Evolutionary conservation across 495 filamentous ascomycete genomes (phyloP).

Genomic region (Neurospora sp.): DNA sequence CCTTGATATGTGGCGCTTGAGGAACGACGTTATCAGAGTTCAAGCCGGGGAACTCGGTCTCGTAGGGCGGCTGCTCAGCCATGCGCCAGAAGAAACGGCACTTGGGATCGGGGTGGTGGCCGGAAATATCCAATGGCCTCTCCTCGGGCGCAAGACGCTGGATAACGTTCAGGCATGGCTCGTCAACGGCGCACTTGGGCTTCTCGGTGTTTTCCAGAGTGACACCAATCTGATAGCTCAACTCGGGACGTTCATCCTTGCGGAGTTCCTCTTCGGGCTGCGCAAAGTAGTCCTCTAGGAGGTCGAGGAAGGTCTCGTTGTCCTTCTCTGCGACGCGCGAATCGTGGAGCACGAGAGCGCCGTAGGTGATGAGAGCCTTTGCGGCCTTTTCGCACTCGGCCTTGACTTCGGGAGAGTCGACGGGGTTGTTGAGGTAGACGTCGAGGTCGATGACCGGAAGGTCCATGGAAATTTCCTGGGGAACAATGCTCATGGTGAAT

Average conservation of each 20-base stretch:
- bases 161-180: slow-evolving; percentile 40
- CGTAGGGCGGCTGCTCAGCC: slow-evolving; percentile 34
- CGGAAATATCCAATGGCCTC: slow-evolving; percentile 37
- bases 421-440: slow-evolving; percentile 28
- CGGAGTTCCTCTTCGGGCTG: slow-evolving; percentile 31
- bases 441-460: slow-evolving; percentile 44
- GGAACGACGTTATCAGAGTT: slow-evolving; percentile 37
- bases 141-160: slow-evolving; percentile 33
- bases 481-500: background rate
- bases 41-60: slow-evolving; percentile 34
- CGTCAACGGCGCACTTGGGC: slow-evolving; percentile 44
- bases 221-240: slow-evolving; percentile 41
- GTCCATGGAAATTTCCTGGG: slow-evolving; percentile 31
- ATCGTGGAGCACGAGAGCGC: slow-evolving; percentile 41
- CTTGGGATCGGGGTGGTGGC: slow-evolving; percentile 37
- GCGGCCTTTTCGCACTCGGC: slow-evolving; percentile 36
- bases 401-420: slow-evolving; percentile 25
- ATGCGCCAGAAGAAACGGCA: slow-evolving; percentile 43
- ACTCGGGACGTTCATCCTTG: slow-evolving; percentile 37
- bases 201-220: slow-evolving; percentile 45
- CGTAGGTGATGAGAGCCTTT: slow-evolving; percentile 36
- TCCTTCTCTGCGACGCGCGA: slow-evolving; percentile 38
- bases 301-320: slow-evolving; percentile 38
- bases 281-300: slow-evolving; percentile 46
- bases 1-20: slow-evolving; percentile 27